phyloP scores from a whole-genome alignment of 768 basidiomycete genomes.

The Mrakia hoshinonis region DNA sequence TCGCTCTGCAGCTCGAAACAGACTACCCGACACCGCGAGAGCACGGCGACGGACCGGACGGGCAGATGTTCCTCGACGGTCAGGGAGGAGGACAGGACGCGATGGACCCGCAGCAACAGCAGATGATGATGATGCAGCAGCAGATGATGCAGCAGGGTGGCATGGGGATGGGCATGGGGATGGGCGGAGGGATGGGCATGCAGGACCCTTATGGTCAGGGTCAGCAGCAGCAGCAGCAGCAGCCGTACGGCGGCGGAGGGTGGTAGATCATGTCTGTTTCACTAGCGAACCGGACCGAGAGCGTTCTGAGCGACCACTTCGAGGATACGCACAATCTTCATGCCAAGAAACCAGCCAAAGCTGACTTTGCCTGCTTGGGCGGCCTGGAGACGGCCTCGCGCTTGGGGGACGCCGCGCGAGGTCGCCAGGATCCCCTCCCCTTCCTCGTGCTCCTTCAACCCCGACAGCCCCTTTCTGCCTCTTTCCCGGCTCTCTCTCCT shows the following conservation, averaged over 20 bases:
- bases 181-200: slow-evolving; percentile 3
- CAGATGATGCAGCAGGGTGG: neutral
- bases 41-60: neutral
- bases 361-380: neutral
- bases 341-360: too few species aligned
- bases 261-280: neutral
- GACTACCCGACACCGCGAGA: slow-evolving; percentile 7
- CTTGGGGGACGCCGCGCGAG: neutral
- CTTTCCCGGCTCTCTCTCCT: neutral
- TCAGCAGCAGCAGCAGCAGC: slow-evolving; percentile 8
- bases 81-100: neutral
- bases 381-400: neutral
- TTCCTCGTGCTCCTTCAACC: neutral
- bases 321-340: too few species aligned
- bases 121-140: slow-evolving; percentile 1
- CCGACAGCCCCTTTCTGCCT: neutral
- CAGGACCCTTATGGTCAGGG: slow-evolving; percentile 3
- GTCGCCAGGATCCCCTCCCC: neutral
- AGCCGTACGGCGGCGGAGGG: neutral
- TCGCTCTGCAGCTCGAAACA: neutral
- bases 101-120: neutral
- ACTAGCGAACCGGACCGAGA: neutral
- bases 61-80: neutral
- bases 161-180: neutral
- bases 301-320: neutral